A percentile compares a stretch with the other conserved stretches of the same genome.
Conservation (phyloP, 306 rosid genomes). For the Neltuma alba region DNA sequence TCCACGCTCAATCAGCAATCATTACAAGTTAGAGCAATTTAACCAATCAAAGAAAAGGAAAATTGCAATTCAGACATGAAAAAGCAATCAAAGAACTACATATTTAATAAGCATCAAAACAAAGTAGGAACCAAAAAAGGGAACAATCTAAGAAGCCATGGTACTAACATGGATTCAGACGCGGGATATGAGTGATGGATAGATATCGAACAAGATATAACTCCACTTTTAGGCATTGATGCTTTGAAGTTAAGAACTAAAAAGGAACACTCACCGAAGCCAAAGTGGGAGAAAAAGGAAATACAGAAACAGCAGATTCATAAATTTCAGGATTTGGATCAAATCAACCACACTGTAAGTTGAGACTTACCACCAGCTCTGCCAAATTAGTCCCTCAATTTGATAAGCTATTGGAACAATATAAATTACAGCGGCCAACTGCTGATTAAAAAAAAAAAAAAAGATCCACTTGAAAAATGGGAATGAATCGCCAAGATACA, state of each 20-base stretch:
- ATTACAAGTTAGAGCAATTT: slow-evolving; percentile 12
- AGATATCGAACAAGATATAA: not conserved
- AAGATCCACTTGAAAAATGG: slow-evolving; percentile 8
- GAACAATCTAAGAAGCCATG: not conserved
- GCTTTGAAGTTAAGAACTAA: not conserved
- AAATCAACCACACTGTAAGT: slow-evolving; percentile 30
- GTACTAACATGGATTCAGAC: not conserved
- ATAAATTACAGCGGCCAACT: not conserved
- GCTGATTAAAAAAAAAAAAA: not conserved
- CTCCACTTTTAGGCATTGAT: not conserved
- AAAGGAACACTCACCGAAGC: not conserved
- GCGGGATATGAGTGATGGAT: not conserved
- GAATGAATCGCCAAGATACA: slow-evolving; percentile 6
- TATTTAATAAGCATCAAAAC: not conserved
- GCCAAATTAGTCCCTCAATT: not conserved
- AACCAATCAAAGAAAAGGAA: slow-evolving; percentile 8
- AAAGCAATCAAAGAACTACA: slow-evolving; percentile 20
- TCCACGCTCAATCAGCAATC: not conserved
- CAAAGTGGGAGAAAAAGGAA: not conserved
- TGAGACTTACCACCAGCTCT: not conserved
- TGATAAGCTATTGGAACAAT: not conserved
- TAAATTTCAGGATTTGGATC: slow-evolving; percentile 23
- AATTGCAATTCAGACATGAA: slow-evolving; percentile 15
- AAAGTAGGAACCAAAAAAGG: not conserved
- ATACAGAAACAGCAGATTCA: not conserved